phyloP scores from a whole-genome alignment of 352 stramenopile species.

The Thalassiosira ordinaria region DNA sequence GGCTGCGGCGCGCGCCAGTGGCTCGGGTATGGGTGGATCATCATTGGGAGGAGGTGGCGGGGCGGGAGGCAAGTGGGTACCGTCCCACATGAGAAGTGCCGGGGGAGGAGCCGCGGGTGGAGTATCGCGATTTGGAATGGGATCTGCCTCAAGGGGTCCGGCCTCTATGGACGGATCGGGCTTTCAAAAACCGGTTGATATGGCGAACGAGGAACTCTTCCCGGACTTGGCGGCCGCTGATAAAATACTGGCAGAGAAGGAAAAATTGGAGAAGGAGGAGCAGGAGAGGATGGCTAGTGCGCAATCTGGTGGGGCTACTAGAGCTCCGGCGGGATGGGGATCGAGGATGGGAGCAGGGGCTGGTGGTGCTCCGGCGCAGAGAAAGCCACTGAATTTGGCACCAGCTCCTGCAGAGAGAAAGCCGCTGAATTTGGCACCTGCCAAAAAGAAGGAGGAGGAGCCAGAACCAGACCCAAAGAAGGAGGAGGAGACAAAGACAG shows the following conservation, averaged over 20 bases:
- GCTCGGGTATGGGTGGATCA: conserved; percentile 10
- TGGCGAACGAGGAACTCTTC: conserved; percentile 79
- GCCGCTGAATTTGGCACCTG: conserved; percentile 42
- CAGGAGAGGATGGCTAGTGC: conserved; percentile 41
- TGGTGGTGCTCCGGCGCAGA: conserved; percentile 10
- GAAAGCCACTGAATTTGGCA: conserved; percentile 54
- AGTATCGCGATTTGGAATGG: background rate
- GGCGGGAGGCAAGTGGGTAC: conserved; percentile 68
- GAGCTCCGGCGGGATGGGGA: conserved; percentile 55
- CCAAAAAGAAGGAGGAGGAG: conserved; percentile 38
- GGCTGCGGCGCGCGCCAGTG: conserved; percentile 17
- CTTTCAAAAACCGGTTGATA: conserved; percentile 64
- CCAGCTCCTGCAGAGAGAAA: conserved; percentile 47
- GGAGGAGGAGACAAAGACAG: conserved; percentile 26
- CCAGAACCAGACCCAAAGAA: conserved; percentile 5
- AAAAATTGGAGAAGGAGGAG: conserved; percentile 56
- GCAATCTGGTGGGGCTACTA: conserved; percentile 32
- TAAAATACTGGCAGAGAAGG: conserved; percentile 81
- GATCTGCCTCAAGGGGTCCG: conserved; percentile 23
- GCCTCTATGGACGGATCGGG: conserved; percentile 26
- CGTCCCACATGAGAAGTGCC: conserved; percentile 56
- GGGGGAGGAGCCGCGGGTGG: conserved; percentile 13
- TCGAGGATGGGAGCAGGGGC: conserved; percentile 12
- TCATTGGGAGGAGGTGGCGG: conserved; percentile 28
- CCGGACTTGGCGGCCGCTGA: conserved; percentile 81